Percentiles rank a stretch among this genome's conserved stretches.
phyloP scores from a whole-genome alignment of 1,139 yeast genomes.

The Kurtzmaniella natalensis region DNA sequence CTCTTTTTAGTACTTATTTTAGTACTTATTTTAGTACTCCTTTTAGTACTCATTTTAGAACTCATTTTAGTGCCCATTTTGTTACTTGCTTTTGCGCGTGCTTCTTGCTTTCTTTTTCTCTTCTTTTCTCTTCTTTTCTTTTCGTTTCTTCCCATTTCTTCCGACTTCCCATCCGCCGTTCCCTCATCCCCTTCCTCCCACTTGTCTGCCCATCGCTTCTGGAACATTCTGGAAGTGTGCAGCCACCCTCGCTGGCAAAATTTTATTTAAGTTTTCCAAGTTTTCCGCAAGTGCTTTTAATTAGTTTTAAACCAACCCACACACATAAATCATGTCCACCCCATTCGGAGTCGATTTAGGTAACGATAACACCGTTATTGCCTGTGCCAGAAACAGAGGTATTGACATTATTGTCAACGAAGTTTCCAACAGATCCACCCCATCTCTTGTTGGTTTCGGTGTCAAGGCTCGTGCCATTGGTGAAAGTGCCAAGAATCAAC shows the following conservation, averaged over 20 bases:
- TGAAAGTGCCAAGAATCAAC: conserved; percentile 93
- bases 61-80: no score
- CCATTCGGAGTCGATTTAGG: conserved; percentile 99
- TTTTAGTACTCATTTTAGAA: no score
- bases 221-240: conserved; percentile 10
- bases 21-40: no score
- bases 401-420: conserved; percentile 97
- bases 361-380: conserved; percentile 87
- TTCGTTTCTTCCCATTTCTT: not conserved
- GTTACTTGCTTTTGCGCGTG: no score
- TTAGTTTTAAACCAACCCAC: not conserved
- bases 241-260: conserved; percentile 9
- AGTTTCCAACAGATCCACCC: conserved; percentile 96
- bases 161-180: not conserved
- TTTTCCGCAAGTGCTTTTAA: no score
- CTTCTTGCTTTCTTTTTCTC: no score
- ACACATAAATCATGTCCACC: conserved; percentile 41
- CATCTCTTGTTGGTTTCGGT: conserved; percentile 93
- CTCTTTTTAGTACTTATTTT: no score
- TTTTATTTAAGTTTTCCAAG: conserved; percentile 3
- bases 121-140: no score
- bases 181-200: not conserved
- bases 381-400: conserved; percentile 98
- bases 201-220: conserved; percentile 3
- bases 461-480: conserved; percentile 86